Percentiles rank a stretch among this genome's conserved stretches.
Evolutionary conservation across 495 filamentous ascomycete species (phyloP).

Genomic region (Sordaria brevicollis): DNA sequence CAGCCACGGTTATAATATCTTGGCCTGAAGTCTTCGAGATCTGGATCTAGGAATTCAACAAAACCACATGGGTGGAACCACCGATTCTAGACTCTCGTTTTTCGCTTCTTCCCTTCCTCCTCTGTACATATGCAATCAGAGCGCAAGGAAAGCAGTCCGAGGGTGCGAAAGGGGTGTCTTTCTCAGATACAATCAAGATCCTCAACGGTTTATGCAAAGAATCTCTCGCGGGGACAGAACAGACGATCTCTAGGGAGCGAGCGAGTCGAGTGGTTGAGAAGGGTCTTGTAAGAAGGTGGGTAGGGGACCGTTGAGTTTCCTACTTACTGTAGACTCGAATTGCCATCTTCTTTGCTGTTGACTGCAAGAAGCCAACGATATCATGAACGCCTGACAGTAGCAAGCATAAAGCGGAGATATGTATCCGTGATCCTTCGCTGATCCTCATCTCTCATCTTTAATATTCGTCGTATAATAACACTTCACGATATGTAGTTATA

Average conservation of each 20-base stretch:
- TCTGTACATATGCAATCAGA: background rate
- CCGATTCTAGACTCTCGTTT: background rate
- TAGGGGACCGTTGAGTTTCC: background rate
- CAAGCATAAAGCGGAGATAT: too few species aligned
- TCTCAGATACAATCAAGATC: background rate
- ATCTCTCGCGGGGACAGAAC: background rate
- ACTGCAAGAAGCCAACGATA: background rate
- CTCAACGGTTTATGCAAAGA: background rate
- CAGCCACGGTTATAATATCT: background rate
- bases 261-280: background rate
- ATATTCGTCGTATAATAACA: background rate
- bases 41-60: background rate
- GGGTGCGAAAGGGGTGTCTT: background rate
- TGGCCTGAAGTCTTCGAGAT: background rate
- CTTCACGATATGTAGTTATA: background rate
- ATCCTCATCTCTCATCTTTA: background rate
- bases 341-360: background rate
- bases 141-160: background rate
- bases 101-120: background rate
- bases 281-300: background rate
- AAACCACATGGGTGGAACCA: background rate
- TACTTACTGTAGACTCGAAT: background rate
- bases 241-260: background rate
- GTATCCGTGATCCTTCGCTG: background rate
- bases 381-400: too few species aligned